phyloP scores from a whole-genome alignment of 2,329 filamentous ascomycete species.

The Paramyrothecium roridum region DNA sequence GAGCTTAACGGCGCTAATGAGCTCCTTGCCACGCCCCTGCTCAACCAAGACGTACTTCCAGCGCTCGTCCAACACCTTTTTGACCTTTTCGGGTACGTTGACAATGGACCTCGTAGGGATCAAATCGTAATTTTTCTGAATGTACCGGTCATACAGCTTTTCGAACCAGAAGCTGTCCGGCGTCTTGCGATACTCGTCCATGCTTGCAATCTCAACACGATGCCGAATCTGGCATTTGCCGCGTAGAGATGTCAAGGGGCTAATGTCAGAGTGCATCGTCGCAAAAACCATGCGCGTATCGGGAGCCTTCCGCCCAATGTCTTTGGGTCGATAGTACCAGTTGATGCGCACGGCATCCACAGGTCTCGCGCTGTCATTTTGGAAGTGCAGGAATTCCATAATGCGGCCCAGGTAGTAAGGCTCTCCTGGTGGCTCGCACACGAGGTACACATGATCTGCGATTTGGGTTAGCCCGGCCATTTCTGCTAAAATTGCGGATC shows the following conservation, averaged over 20 bases:
- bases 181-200: conserved; percentile 80
- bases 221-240: conserved; percentile 92
- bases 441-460: conserved; percentile 81
- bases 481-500: conserved; percentile 7
- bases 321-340: conserved; percentile 96
- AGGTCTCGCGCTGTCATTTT: conserved; percentile 68
- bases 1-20: conserved; percentile 91
- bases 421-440: conserved; percentile 95
- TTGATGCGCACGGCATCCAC: conserved; percentile 91
- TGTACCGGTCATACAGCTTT: conserved; percentile 96
- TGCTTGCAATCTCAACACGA: conserved; percentile 76
- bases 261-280: conserved; percentile 98
- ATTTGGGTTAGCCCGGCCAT: conserved; percentile 26
- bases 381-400: conserved; percentile 91
- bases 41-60: conserved; percentile 97
- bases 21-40: conserved; percentile 87
- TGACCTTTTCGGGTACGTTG: conserved; percentile 93
- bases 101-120: conserved; percentile 90
- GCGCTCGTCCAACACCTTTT: conserved; percentile 90
- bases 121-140: conserved; percentile 95
- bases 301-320: conserved; percentile 87
- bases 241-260: conserved; percentile 85
- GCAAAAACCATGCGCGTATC: conserved; percentile 91
- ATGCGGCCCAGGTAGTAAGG: conserved; percentile 97
- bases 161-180: conserved; percentile 95